Percentiles rank a stretch among this genome's conserved stretches.
phyloP scores from a whole-genome alignment of 2,329 filamentous ascomycete species.

The Fusarium torreyae region DNA sequence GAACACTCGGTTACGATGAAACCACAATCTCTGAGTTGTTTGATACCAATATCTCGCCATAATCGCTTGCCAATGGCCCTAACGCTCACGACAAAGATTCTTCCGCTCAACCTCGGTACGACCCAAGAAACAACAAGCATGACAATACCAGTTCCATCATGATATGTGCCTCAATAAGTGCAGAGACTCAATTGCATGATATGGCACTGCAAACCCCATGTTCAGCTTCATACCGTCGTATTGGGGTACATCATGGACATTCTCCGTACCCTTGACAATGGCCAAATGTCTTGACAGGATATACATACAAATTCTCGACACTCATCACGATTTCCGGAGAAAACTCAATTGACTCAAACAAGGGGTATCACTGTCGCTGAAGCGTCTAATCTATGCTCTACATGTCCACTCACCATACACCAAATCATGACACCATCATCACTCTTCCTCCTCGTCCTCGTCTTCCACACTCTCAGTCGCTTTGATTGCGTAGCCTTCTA shows the following conservation, averaged over 20 bases:
- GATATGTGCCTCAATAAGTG: neutral
- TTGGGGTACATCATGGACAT: neutral
- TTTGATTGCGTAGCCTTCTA: slow-evolving; percentile 74
- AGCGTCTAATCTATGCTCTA: slow-evolving; percentile 31
- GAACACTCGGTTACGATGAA: neutral
- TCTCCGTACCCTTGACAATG: neutral
- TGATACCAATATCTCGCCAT: neutral
- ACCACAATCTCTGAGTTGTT: neutral
- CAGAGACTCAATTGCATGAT: slow-evolving; percentile 27
- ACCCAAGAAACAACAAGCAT: slow-evolving; percentile 9
- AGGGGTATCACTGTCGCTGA: slow-evolving; percentile 47
- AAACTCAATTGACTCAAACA: slow-evolving; percentile 32
- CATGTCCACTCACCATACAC: slow-evolving; percentile 12
- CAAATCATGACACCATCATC: slow-evolving; percentile 20
- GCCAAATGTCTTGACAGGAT: neutral
- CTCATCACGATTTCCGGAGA: slow-evolving; percentile 4
- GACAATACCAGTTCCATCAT: slow-evolving; percentile 5
- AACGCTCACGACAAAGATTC: neutral
- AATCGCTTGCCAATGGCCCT: slow-evolving; percentile 14
- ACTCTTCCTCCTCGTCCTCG: slow-evolving; percentile 49
- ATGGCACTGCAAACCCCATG: neutral
- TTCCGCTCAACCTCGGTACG: slow-evolving; percentile 28
- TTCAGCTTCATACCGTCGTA: neutral
- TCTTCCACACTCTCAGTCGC: slow-evolving; percentile 53
- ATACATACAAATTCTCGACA: neutral